Conservation (phyloP, 108 stramenopile species). For the Pseudonitzschia pungens region DNA sequence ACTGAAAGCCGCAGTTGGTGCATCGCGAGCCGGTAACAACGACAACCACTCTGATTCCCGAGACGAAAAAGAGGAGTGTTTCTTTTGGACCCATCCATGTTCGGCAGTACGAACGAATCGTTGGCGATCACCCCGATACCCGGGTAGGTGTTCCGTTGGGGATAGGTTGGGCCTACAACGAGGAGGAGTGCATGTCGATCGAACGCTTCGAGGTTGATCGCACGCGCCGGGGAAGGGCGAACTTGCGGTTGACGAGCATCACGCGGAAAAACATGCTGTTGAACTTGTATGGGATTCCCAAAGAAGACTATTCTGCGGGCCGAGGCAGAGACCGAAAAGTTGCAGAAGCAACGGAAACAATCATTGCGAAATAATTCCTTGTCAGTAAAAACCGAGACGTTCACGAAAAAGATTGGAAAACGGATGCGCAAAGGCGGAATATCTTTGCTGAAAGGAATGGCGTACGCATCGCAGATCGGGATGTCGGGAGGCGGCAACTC, state of each 20-base stretch:
- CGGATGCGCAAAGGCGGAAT: slow-evolving; percentile 2
- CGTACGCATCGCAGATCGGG: slow-evolving; percentile 24
- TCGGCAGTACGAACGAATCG: slow-evolving; percentile 52
- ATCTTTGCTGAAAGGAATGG: slow-evolving; percentile 33
- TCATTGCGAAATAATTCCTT: slow-evolving; percentile 21
- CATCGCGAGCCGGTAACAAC: too few species aligned
- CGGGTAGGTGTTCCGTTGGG: slow-evolving; percentile 56
- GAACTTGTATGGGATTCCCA: slow-evolving; percentile 37
- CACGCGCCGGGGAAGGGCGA: slow-evolving; percentile 18
- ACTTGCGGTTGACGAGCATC: slow-evolving; percentile 33
- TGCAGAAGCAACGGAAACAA: slow-evolving; percentile 23
- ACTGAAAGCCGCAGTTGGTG: too few species aligned
- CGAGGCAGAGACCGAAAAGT: slow-evolving; percentile 42
- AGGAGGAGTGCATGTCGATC: slow-evolving; percentile 30
- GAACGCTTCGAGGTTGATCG: slow-evolving; percentile 54
- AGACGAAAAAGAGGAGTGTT: slow-evolving; percentile 3
- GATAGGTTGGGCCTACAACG: slow-evolving; percentile 57
- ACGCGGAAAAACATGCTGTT: slow-evolving; percentile 51
- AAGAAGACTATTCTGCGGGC: slow-evolving; percentile 43
- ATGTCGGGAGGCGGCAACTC: not conserved
- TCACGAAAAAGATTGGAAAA: slow-evolving; percentile 8
- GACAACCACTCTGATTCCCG: not conserved
- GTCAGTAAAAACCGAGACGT: slow-evolving; percentile 23
- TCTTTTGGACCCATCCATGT: slow-evolving; percentile 40
- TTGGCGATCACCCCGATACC: slow-evolving; percentile 59